Evolutionary conservation across 495 filamentous ascomycete species (phyloP), one percentile per base, ranked within the genome.

Genomic region (Aspergillus nanangensis): DNA sequence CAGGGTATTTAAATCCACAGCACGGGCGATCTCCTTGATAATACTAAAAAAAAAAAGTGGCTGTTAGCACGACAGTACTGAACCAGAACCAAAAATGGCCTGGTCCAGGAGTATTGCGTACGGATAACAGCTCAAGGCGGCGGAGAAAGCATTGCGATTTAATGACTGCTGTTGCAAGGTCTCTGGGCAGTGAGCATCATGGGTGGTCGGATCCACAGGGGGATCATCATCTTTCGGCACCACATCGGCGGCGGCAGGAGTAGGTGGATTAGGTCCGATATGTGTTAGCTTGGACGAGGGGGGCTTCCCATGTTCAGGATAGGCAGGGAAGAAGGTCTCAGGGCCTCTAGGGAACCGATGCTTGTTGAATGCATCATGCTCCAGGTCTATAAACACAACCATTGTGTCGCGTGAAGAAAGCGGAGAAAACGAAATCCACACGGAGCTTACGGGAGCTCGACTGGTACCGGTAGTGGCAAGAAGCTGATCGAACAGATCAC

Each of bases 41-140:
- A 96, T 83, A 48, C 90, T 94, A 69, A 32, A 47, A n/a, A n/a
- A n/a, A n/a, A n/a, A n/a, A n/a, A 32, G 38, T 57, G 35, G 45
- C 53, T 38, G 52, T 58, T 46, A 58, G 55, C 52, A 51, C 41
- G 22, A 42, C 40, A 35, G 46, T 34, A 25, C 27, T 27, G 55
- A 56, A 44, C 37, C 51, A 58, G 35, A 47, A 36, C 41, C 35
- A 37, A 33, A 32, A 37, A 29, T 47, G 40, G 23, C 41, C 45
- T 48, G 50, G 46, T 48, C 38, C 56, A 55, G 34, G 38, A 51
- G 51, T 61, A 53, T 59, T 53, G 63, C 78, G 64, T 74, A 96
- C 90, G 90, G 90, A 77, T 96, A 96, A 70, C 88, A 93, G 53
- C 83, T 83, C 67, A 96, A 72, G 51, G 87, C 84, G 58, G 80